Evolutionary conservation across 2,329 filamentous ascomycete species (phyloP), one percentile per base, ranked within the genome.

Genomic region (Fusarium avenaceum): DNA sequence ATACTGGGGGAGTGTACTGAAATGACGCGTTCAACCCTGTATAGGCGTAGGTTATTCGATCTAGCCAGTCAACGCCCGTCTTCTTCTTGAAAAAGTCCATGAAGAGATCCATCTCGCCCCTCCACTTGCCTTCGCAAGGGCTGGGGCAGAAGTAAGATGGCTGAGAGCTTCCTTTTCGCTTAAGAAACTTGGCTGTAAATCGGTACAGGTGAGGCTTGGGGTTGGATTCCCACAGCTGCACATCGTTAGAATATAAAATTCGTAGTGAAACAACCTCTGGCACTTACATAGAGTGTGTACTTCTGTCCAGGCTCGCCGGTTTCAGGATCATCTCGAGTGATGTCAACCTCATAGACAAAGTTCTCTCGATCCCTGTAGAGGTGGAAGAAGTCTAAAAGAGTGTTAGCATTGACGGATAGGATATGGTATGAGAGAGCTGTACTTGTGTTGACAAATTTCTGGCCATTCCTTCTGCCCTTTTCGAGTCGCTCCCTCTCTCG

Each of bases 221-320:
- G 62, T 87, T 83, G 7, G 89, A 90, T 76, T 93, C 87, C 79
- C 88, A 92, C 50, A 94, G 82, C 90, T 93, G 65, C 10, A 6
- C 3, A 13, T 2, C 11, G 15, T 70, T n/a, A 64, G 52, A 48
- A 44, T 22, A 7, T 33, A 43, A 6, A 33, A 35, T 7, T 7
- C 3, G 24, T 26, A 3, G n/a, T 24, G 26, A 19, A 51, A 55
- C 30, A 40, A 13, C 45, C 7, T 28, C 17, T 15, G 11, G 17
- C 7, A 78, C 86, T 79, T 79, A 92, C 90, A 61, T 83, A 86
- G 3, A 92, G 76, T 0, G 82, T 80, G 40, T 87, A 89, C 38
- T 85, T 87, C 72, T 93, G 87, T 43, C 86, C 86, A 1, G 78
- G 74, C 39, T 85, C 85, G 13, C 81, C 80, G 6, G 71, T 69